Percentiles rank a stretch among this genome's conserved stretches.
Evolutionary conservation across 1,284 basidiomycete species (phyloP).

Genomic region (Melampsora larici-populina): DNA sequence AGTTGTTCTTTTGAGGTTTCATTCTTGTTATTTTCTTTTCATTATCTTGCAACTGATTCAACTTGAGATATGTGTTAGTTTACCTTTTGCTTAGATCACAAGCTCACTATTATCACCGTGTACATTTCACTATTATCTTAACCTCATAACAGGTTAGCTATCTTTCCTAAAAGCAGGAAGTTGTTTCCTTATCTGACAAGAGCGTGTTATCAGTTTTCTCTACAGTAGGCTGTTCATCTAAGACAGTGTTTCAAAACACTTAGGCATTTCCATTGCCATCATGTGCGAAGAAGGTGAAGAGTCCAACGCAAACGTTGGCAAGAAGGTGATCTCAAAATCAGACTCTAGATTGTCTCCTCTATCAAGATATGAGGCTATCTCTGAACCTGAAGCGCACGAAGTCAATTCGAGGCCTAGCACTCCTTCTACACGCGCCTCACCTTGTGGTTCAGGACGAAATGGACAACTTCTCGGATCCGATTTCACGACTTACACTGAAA

Average conservation of each 20-base stretch:
- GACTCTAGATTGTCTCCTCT: slow-evolving; percentile 46
- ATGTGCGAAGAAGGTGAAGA: slow-evolving; percentile 92
- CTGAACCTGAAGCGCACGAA: slow-evolving; percentile 43
- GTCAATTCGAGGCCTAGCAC: slow-evolving; percentile 41
- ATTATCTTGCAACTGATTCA: too few relatives aligned
- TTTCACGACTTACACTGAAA: slow-evolving; percentile 61
- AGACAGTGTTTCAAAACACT: slow-evolving; percentile 83
- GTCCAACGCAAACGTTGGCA: slow-evolving; percentile 70
- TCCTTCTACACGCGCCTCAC: slow-evolving; percentile 48
- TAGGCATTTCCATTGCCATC: slow-evolving; percentile 71
- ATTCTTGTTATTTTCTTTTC: too few relatives aligned
- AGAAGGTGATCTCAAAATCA: slow-evolving; percentile 52
- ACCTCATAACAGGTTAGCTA: too few relatives aligned
- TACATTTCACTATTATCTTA: too few relatives aligned
- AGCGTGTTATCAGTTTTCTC: too few relatives aligned
- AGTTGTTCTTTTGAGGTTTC: too few relatives aligned
- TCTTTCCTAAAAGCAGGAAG: too few relatives aligned
- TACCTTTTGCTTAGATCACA: too few relatives aligned
- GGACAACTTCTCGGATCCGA: slow-evolving; percentile 92
- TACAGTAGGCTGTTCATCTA: too few relatives aligned
- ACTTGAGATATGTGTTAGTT: too few relatives aligned
- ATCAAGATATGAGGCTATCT: slow-evolving; percentile 51
- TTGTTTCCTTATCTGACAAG: too few relatives aligned
- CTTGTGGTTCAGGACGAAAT: slow-evolving; percentile 76
- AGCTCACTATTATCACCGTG: too few relatives aligned